phyloP scores from a whole-genome alignment of 2,329 filamentous ascomycete species.

The Fusarium chaquense region DNA sequence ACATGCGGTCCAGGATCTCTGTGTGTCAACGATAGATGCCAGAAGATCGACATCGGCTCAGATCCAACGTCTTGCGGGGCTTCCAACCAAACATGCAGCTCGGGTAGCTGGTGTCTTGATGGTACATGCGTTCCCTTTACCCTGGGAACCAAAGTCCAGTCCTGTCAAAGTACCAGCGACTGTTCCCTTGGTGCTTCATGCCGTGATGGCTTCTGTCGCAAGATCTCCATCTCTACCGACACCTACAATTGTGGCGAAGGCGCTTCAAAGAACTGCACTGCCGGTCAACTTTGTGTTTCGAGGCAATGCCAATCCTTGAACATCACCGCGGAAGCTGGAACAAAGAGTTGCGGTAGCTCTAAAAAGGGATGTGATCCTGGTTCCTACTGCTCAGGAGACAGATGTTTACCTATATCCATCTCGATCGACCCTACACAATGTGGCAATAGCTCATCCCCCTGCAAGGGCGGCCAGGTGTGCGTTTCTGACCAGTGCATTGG shows the following conservation, averaged over 20 bases:
- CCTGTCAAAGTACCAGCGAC: slow-evolving; percentile 20
- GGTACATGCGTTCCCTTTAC: slow-evolving; percentile 29
- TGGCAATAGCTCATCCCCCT: slow-evolving; percentile 6
- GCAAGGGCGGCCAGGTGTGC: slow-evolving; percentile 21
- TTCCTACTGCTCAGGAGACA: slow-evolving; percentile 16
- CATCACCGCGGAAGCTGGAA: slow-evolving; percentile 6
- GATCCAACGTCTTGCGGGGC: slow-evolving; percentile 28
- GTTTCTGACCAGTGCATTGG: slow-evolving; percentile 25
- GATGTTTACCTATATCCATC: slow-evolving; percentile 21
- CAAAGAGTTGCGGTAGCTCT: slow-evolving; percentile 12
- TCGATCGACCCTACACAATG: slow-evolving; percentile 29
- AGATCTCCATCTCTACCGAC: slow-evolving; percentile 31
- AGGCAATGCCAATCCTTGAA: slow-evolving; percentile 20
- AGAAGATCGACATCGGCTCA: slow-evolving; percentile 32
- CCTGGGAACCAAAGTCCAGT: slow-evolving; percentile 34
- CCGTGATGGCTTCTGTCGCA: slow-evolving; percentile 16
- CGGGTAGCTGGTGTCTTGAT: slow-evolving; percentile 42
- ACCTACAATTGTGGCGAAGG: slow-evolving; percentile 20
- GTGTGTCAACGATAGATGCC: slow-evolving; percentile 34
- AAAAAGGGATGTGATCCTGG: slow-evolving; percentile 13
- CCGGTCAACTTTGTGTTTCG: slow-evolving; percentile 29
- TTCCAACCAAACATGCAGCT: slow-evolving; percentile 19
- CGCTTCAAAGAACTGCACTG: slow-evolving; percentile 17
- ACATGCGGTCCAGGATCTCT: slow-evolving; percentile 26
- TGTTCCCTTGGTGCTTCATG: slow-evolving; percentile 25